A percentile compares a stretch with the other conserved stretches of the same genome.
Conservation (phyloP, 2,329 filamentous ascomycete species). For the Sporothrix dimorphospora region DNA sequence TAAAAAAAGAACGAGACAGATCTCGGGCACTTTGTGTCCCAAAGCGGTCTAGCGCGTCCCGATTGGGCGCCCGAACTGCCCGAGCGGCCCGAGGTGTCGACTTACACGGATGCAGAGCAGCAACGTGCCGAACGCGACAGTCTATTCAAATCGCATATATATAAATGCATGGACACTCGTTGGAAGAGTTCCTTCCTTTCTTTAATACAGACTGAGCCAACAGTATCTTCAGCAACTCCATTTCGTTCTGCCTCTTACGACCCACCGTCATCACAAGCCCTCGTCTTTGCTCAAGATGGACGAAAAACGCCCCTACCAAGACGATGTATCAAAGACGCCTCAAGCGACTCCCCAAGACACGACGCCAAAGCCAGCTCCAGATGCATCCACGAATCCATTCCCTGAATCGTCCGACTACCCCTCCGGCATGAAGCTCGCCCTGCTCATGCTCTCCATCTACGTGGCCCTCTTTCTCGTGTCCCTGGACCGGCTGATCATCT, state of each 20-base stretch:
- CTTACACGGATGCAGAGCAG: no score
- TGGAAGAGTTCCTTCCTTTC: neutral
- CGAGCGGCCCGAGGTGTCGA: no score
- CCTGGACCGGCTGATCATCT: conserved; percentile 34
- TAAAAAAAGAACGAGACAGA: no score
- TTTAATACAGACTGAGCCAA: neutral
- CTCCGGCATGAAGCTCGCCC: neutral
- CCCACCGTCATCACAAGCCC: neutral
- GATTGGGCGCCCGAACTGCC: no score
- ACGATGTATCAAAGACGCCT: neutral
- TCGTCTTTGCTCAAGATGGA: neutral
- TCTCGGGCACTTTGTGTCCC: no score
- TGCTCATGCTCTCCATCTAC: neutral
- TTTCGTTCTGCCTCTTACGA: neutral
- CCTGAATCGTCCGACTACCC: neutral
- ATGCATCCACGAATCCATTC: neutral
- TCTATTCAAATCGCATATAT: neutral
- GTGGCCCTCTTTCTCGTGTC: neutral
- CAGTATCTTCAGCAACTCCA: neutral
- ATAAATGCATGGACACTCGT: neutral
- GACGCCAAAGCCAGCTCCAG: neutral
- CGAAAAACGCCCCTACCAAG: neutral
- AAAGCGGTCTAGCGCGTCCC: no score
- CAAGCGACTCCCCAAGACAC: neutral
- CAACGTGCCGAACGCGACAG: no score